Evolutionary conservation across 495 filamentous ascomycete species (phyloP).

Genomic region (Opeltia flavorubescens): DNA sequence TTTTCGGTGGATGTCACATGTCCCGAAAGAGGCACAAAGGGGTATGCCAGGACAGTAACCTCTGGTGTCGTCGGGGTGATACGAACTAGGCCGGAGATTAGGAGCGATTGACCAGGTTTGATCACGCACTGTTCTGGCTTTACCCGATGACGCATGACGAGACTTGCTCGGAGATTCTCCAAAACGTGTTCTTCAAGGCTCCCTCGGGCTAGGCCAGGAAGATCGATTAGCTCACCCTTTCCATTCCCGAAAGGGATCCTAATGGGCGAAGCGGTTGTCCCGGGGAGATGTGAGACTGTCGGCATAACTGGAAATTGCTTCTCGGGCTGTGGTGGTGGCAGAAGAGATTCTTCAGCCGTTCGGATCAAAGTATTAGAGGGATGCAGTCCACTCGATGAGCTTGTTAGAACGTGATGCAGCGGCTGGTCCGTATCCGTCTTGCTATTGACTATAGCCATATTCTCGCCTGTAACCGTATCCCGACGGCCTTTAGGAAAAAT

Average conservation of each 20-base stretch:
- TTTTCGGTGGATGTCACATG: slow-evolving; percentile 71
- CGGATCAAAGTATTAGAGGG: background rate
- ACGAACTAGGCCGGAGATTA: slow-evolving; percentile 71
- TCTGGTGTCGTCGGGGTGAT: slow-evolving; percentile 61
- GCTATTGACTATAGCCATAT: slow-evolving; percentile 2
- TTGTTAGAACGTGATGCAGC: background rate
- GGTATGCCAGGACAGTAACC: slow-evolving; percentile 53
- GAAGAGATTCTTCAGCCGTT: slow-evolving; percentile 25
- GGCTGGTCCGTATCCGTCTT: background rate
- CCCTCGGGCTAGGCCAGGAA: slow-evolving; percentile 70
- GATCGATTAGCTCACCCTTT: slow-evolving; percentile 83
- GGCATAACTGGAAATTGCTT: slow-evolving; percentile 67
- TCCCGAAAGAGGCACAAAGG: slow-evolving; percentile 58
- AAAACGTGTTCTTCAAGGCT: slow-evolving; percentile 54
- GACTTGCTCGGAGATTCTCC: slow-evolving; percentile 42
- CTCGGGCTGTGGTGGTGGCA: slow-evolving; percentile 64
- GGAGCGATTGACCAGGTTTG: slow-evolving; percentile 66
- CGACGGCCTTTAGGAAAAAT: slow-evolving; percentile 68
- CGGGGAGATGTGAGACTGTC: slow-evolving; percentile 69
- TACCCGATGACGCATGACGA: slow-evolving; percentile 64
- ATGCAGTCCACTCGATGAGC: background rate
- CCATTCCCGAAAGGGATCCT: slow-evolving; percentile 73
- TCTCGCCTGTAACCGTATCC: slow-evolving; percentile 2
- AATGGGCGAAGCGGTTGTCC: slow-evolving; percentile 90
- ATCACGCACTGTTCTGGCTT: slow-evolving; percentile 53